phyloP scores from a whole-genome alignment of 148 eudicot species.

The Camellia japonica region DNA sequence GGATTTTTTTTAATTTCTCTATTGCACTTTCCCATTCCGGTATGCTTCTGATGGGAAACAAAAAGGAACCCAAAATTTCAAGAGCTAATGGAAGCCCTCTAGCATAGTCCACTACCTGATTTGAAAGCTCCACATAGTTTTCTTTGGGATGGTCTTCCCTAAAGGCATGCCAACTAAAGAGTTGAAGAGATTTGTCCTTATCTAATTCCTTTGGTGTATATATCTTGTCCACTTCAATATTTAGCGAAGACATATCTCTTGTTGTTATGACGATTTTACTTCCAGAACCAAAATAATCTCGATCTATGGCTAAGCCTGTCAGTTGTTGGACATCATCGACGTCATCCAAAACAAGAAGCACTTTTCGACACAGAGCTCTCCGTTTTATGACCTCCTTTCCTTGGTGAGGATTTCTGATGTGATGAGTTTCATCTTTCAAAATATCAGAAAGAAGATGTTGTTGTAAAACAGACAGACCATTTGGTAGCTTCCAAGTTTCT shows the following conservation, averaged over 20 bases:
- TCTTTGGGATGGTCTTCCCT: neutral
- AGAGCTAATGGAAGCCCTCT: slow-evolving; percentile 4
- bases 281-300: neutral
- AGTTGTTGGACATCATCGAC: slow-evolving; percentile 4
- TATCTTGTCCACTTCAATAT: neutral
- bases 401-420: neutral
- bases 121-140: neutral
- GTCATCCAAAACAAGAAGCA: slow-evolving; percentile 17
- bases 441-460: slow-evolving; percentile 6
- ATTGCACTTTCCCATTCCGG: too few species aligned
- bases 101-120: neutral
- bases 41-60: too few species aligned
- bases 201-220: neutral
- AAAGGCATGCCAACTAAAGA: slow-evolving; percentile 13
- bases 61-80: neutral
- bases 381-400: slow-evolving; percentile 1
- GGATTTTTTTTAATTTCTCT: too few species aligned
- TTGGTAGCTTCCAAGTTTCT: neutral
- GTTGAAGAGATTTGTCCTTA: neutral
- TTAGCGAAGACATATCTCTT: slow-evolving; percentile 9
- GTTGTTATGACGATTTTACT: slow-evolving; percentile 16
- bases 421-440: neutral
- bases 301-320: neutral
- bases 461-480: slow-evolving; percentile 4
- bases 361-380: slow-evolving; percentile 4